phyloP scores from a whole-genome alignment of 495 filamentous ascomycete genomes.

The Penicillium coffeae region DNA sequence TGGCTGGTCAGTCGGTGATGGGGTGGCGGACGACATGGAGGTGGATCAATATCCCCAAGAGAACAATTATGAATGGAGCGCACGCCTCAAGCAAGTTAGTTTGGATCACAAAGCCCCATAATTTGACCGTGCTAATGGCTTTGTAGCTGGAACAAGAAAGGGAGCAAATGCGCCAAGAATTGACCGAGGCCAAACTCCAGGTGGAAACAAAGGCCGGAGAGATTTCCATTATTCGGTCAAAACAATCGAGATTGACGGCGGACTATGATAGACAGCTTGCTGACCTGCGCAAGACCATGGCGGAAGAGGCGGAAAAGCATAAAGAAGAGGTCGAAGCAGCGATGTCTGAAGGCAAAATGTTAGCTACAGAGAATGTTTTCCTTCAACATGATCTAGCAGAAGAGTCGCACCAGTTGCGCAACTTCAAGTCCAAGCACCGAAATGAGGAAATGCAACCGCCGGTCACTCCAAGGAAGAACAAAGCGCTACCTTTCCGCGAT shows the following conservation, averaged over 20 bases:
- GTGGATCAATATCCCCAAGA: conserved; percentile 28
- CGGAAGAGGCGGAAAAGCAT: conserved; percentile 51
- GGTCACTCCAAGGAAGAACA: conserved; percentile 58
- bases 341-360: conserved; percentile 53
- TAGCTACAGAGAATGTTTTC: conserved; percentile 62
- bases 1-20: conserved; percentile 7
- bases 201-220: conserved; percentile 59
- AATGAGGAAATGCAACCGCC: conserved; percentile 33
- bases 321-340: conserved; percentile 55
- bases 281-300: conserved; percentile 50
- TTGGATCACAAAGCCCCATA: background rate
- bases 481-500: conserved; percentile 56
- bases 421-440: conserved; percentile 42
- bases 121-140: conserved; percentile 21
- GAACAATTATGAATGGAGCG: conserved; percentile 9
- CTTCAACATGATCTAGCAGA: conserved; percentile 62
- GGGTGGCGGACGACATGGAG: conserved; percentile 22
- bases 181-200: conserved; percentile 46
- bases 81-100: conserved; percentile 33
- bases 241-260: conserved; percentile 50
- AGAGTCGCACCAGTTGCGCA: conserved; percentile 47
- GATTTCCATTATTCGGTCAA: conserved; percentile 63
- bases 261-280: conserved; percentile 54
- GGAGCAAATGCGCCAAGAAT: conserved; percentile 42
- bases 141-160: conserved; percentile 52